These are phyloP conservation scores for Alloascoidea hylecoeti DNA, from an alignment of 805 yeast species.

Conservation along the genomic window DNA sequence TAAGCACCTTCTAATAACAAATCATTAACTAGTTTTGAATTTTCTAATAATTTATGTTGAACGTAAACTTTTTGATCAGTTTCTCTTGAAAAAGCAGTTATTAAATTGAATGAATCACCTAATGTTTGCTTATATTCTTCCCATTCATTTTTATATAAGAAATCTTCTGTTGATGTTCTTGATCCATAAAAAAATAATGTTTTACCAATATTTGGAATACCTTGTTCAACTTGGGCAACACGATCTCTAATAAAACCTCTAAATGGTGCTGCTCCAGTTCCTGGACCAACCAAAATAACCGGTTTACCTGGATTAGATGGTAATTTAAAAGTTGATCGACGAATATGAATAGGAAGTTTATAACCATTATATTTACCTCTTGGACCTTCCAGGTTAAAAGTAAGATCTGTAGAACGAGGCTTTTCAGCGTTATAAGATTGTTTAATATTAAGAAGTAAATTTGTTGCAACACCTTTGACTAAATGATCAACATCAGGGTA, in stretches of 20 bases:
- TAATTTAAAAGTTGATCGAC: slow-evolving; percentile 88
- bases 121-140: slow-evolving; percentile 50
- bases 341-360: slow-evolving; percentile 80
- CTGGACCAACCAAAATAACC: slow-evolving; percentile 90
- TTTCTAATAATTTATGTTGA: slow-evolving; percentile 54
- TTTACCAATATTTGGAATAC: slow-evolving; percentile 43
- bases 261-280: slow-evolving; percentile 98
- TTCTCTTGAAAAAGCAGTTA: slow-evolving; percentile 83
- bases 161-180: slow-evolving; percentile 68
- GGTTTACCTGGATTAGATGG: slow-evolving; percentile 80
- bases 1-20: slow-evolving; percentile 59
- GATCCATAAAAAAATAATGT: slow-evolving; percentile 78
- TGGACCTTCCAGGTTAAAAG: slow-evolving; percentile 78
- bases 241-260: slow-evolving; percentile 91
- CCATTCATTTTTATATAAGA: slow-evolving; percentile 86
- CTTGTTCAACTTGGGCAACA: slow-evolving; percentile 37
- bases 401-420: slow-evolving; percentile 18
- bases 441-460: slow-evolving; percentile 65
- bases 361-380: slow-evolving; percentile 33
- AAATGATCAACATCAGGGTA: slow-evolving; percentile 23
- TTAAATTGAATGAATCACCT: slow-evolving; percentile 45
- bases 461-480: slow-evolving; percentile 85
- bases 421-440: slow-evolving; percentile 34
- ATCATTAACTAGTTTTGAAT: slow-evolving; percentile 32
- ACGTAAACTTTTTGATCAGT: slow-evolving; percentile 58